Base-by-base conservation (phyloP, 192 early-diverging fungal species). In the Gryganskiella cystojenkinii region DNA sequence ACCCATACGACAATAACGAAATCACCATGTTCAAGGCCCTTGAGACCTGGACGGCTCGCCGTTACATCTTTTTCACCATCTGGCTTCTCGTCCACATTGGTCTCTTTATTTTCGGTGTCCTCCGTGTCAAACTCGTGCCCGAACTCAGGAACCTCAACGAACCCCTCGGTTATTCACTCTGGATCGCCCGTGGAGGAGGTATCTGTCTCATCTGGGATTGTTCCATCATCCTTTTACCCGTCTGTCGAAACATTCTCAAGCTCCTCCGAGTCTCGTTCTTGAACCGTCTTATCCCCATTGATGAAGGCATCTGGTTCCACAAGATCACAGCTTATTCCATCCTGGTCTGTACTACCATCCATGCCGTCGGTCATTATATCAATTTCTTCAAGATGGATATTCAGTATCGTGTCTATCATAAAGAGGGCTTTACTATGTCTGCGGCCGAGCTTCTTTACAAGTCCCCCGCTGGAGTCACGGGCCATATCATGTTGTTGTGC, bases 221-320 rank as follows among this genome's bases (percentile, higher is more conserved):
- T 44, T 74, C 82, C 27, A 60, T 85, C 27, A 86, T 90, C 33
- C 52, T 88, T 15, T 72, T 90, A 2, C 86, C 86, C 13, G 84
- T 90, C 70, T 87, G 85, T 60, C 85, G 93, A 11, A 96, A 93
- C 31, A 82, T 89, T 45, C 78, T 92, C 44, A 56, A 67, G 56
- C 69, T 85, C 28, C 79, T 90, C 15, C 83, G 87, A 14, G 65
- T 80, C 5, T 85, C 85, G 2, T 85, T 89, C 51, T 57, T 93
- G 47, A 84, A 84, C 55, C 67, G 70, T 3, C 64, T 90, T n/a
- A 84, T 94, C n/a, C 87, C 88, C n/a, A 82, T 94, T 45, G 91
- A 94, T 64, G 86, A 92, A 75, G 90, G 90, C 71, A 84, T 92
- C 56, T 89, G 90, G 69, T 91, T 92, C 37, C 93, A 94, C 85